phyloP scores from a whole-genome alignment of 1,139 yeast genomes.

The Hyphopichia khmerensis region DNA sequence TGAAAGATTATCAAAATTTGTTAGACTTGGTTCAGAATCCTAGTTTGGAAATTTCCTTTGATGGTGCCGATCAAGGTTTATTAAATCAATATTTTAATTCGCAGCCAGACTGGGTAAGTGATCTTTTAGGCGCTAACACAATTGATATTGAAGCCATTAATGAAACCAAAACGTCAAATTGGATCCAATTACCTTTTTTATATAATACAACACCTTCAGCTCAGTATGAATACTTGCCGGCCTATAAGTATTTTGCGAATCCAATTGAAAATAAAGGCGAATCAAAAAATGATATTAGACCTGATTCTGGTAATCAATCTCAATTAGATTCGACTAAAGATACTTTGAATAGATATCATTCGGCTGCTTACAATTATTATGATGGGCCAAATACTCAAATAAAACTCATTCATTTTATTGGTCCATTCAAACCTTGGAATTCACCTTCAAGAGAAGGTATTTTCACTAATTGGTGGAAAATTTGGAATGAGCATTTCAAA shows the following conservation, averaged over 20 bases:
- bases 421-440: slow-evolving; percentile 79
- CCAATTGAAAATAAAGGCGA: neutral
- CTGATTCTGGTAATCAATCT: neutral
- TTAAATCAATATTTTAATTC: slow-evolving; percentile 74
- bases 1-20: slow-evolving; percentile 44
- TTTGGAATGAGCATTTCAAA: slow-evolving; percentile 37
- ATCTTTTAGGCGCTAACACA: slow-evolving; percentile 8
- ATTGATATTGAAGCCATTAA: slow-evolving; percentile 7
- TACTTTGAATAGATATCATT: slow-evolving; percentile 20
- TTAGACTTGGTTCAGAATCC: slow-evolving; percentile 29
- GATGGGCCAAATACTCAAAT: slow-evolving; percentile 31
- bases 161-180: slow-evolving; percentile 26
- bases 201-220: slow-evolving; percentile 84
- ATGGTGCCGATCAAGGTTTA: slow-evolving; percentile 95
- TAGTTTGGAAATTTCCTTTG: slow-evolving; percentile 55
- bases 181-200: slow-evolving; percentile 76
- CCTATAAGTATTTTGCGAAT: slow-evolving; percentile 56
- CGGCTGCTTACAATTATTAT: slow-evolving; percentile 25
- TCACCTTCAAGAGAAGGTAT: slow-evolving; percentile 15
- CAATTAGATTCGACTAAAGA: slow-evolving; percentile 12
- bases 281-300: neutral
- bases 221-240: slow-evolving; percentile 85
- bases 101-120: slow-evolving; percentile 44
- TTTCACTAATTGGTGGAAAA: slow-evolving; percentile 46
- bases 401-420: slow-evolving; percentile 77